These are phyloP conservation scores for Phialophora expanda DNA, from an alignment of 2,329 filamentous ascomycete genomes.

Conservation along the genomic window DNA sequence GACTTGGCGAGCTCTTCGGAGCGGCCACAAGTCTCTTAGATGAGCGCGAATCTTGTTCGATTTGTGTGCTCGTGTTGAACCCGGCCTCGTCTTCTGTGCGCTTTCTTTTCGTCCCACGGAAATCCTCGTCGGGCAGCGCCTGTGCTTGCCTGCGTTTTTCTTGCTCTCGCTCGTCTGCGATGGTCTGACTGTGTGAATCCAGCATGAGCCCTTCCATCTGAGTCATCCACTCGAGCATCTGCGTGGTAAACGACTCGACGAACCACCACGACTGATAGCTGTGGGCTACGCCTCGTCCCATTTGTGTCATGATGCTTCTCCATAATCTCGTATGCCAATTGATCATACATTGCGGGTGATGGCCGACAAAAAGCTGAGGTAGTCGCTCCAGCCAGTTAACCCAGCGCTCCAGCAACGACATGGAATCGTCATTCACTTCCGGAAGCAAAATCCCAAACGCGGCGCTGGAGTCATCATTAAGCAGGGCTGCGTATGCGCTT, in stretches of 20 bases:
- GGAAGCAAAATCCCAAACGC: slow-evolving; percentile 24
- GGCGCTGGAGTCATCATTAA: slow-evolving; percentile 27
- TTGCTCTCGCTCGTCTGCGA: slow-evolving; percentile 35
- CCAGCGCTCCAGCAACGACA: slow-evolving; percentile 48
- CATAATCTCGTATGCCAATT: slow-evolving; percentile 52
- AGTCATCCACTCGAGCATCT: slow-evolving; percentile 40
- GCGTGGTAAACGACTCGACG: slow-evolving; percentile 38
- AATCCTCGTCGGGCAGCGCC: slow-evolving; percentile 7
- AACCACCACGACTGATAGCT: slow-evolving; percentile 57
- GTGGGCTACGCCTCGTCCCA: slow-evolving; percentile 52
- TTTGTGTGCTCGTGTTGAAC: slow-evolving; percentile 5
- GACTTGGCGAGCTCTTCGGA: slow-evolving; percentile 19
- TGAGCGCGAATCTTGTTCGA: slow-evolving; percentile 20
- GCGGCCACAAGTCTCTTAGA: slow-evolving; percentile 21
- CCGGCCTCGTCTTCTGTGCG: slow-evolving; percentile 29
- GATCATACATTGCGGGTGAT: slow-evolving; percentile 53
- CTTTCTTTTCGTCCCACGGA: slow-evolving; percentile 30
- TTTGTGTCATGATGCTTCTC: slow-evolving; percentile 51
- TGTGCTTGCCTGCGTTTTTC: slow-evolving; percentile 35
- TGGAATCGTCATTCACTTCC: slow-evolving; percentile 23
- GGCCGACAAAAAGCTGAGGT: slow-evolving; percentile 48
- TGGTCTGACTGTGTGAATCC: slow-evolving; percentile 33
- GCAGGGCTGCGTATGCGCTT: slow-evolving; percentile 34
- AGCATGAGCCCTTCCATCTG: slow-evolving; percentile 40
- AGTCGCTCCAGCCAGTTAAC: slow-evolving; percentile 52